Percentiles rank a stretch among this genome's conserved stretches.
Evolutionary conservation across 495 filamentous ascomycete species (phyloP).

Genomic region (Ascodesmis nigricans): DNA sequence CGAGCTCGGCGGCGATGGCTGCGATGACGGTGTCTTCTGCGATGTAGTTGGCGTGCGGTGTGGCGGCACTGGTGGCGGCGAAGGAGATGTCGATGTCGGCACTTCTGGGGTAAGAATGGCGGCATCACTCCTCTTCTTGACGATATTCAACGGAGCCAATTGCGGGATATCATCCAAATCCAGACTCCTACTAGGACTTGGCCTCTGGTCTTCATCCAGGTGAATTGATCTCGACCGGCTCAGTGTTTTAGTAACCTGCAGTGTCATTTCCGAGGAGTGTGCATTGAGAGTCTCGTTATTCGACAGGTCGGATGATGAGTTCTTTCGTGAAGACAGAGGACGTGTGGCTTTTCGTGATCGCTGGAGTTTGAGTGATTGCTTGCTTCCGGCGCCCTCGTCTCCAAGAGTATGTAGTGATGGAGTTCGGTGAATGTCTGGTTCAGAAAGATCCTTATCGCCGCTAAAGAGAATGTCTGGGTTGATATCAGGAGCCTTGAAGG

Average conservation of each 20-base stretch:
- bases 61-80: slow-evolving; percentile 32
- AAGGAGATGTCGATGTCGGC: too few species aligned
- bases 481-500: slow-evolving; percentile 11
- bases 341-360: slow-evolving; percentile 18
- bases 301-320: too few species aligned
- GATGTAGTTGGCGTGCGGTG: slow-evolving; percentile 27
- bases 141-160: slow-evolving; percentile 7
- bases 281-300: too few species aligned
- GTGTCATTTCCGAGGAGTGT: too few species aligned
- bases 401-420: slow-evolving; percentile 12
- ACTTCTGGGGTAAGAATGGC: too few species aligned
- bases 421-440: slow-evolving; percentile 6
- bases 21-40: slow-evolving; percentile 30
- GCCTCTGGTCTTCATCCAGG: slow-evolving; percentile 17
- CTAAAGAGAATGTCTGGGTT: slow-evolving; percentile 5
- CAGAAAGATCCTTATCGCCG: slow-evolving; percentile 6
- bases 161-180: slow-evolving; percentile 25
- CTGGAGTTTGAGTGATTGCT: slow-evolving; percentile 16
- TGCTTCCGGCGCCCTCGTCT: too few species aligned
- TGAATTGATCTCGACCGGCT: slow-evolving; percentile 19
- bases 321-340: slow-evolving; percentile 10
- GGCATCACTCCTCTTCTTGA: too few species aligned
- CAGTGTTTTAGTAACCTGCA: too few species aligned
- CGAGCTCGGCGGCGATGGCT: slow-evolving; percentile 12
- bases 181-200: slow-evolving; percentile 7